Base-by-base conservation (phyloP, 169 alveolate genomes). In the Plasmodium blacklocki region DNA sequence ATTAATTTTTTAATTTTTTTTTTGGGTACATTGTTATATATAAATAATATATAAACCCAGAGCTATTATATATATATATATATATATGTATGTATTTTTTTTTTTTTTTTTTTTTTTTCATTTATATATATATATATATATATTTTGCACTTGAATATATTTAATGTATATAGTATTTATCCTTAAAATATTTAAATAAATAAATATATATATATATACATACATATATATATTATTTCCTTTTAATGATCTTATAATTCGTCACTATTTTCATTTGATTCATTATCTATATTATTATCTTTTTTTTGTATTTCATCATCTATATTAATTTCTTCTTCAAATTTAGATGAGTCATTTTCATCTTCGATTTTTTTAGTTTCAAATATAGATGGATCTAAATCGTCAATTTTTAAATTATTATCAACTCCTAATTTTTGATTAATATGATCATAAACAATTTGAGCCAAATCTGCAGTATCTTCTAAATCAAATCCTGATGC, bases 401-500 rank as follows among this genome's bases (percentile, higher is more conserved):
- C 92, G 15, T 85, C 92, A 85, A 85, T 85, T 15, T 70, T 85
- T 73, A 85, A 66, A 64, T 56, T 85, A 23, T 85, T 85, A 11
- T 85, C 92, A 18, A 85, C 92, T 56, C 92, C 92, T 39, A 85
- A 50, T 52, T 71, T 85, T 29, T 85, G 92, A 47, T 85, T 85
- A 60, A 85, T 85, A 63, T 85, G 92, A 54, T 85, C 92, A 64
- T 85, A 85, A 0, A 85, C 87, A 71, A 85, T 85, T 85, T 85
- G 92, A 29, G 92, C 87, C 43, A 85, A 71, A 47, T 85, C 92
- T 59, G 87, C 66, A 3, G 96, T 93, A 73, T 94, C 92, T 85
- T 94, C 95, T 50, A 94, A 66, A 70, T 88, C 85, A 88, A 94
- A 94, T 21, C 96, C 96, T 3, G 95, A 91, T n/a, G 95, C 95